These are phyloP conservation scores for Scedosporium dehoogii DNA, from an alignment of 2,329 filamentous ascomycete genomes.

Conservation along the genomic window DNA sequence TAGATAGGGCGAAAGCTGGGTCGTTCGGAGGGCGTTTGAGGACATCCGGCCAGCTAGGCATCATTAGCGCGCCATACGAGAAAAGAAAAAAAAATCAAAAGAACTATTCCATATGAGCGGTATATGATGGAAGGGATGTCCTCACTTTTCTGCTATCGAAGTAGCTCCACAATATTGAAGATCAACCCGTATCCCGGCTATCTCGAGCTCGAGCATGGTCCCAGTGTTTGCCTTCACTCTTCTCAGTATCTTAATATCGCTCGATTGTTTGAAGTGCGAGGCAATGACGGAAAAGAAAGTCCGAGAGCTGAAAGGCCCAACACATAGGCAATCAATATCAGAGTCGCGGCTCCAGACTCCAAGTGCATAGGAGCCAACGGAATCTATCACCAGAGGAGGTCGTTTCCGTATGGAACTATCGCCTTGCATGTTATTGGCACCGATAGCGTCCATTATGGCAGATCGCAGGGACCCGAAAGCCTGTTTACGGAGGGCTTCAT, in stretches of 20 bases:
- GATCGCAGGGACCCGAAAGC: slow-evolving; percentile 36
- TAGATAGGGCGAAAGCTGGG: slow-evolving; percentile 43
- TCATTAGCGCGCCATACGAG: not conserved
- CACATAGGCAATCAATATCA: slow-evolving; percentile 56
- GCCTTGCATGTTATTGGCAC: slow-evolving; percentile 18
- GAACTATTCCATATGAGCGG: not conserved
- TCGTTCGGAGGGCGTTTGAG: slow-evolving; percentile 39
- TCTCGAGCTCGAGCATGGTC: slow-evolving; percentile 53
- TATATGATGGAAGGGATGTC: not conserved
- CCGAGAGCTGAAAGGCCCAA: slow-evolving; percentile 49
- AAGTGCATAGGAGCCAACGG: slow-evolving; percentile 58
- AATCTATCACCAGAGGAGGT: slow-evolving; percentile 31
- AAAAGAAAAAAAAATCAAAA: not conserved
- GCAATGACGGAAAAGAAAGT: slow-evolving; percentile 41
- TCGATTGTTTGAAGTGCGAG: slow-evolving; percentile 5
- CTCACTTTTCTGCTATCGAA: slow-evolving; percentile 38
- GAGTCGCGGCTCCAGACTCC: slow-evolving; percentile 51
- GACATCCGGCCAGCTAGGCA: slow-evolving; percentile 32
- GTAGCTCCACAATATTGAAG: slow-evolving; percentile 57
- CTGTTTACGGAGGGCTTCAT: slow-evolving; percentile 28
- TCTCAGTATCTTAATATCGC: slow-evolving; percentile 40
- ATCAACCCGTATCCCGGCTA: slow-evolving; percentile 49
- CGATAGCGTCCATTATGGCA: slow-evolving; percentile 17
- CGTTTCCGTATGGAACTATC: slow-evolving; percentile 1
- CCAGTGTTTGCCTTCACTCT: slow-evolving; percentile 49